Percentiles rank a stretch among this genome's conserved stretches.
Evolutionary conservation across 2,329 filamentous ascomycete genomes (phyloP).

Genomic region (Botrytis squamosa): DNA sequence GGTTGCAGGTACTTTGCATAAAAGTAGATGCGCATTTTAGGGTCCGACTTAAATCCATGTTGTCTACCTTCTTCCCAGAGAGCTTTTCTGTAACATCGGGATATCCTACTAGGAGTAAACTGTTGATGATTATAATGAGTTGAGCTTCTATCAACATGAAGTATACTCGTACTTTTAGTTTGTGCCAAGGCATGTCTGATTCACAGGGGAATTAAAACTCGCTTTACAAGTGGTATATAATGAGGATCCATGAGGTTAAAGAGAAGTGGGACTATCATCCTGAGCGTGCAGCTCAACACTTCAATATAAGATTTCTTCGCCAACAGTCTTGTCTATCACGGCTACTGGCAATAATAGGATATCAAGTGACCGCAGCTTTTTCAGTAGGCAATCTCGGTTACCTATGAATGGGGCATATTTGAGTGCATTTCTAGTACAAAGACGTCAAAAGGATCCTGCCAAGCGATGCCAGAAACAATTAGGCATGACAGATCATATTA

Average conservation of each 20-base stretch:
- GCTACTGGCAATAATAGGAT: neutral
- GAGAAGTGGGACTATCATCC: neutral
- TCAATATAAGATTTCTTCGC: neutral
- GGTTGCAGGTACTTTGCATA: neutral
- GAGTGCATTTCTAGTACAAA: neutral
- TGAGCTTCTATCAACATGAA: neutral
- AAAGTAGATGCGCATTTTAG: neutral
- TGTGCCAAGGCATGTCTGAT: neutral
- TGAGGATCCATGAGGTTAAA: neutral
- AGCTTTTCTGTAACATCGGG: neutral
- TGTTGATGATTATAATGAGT: neutral
- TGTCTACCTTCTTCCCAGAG: neutral
- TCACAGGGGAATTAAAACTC: neutral
- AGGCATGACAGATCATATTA: neutral
- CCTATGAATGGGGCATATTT: neutral
- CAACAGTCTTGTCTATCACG: neutral
- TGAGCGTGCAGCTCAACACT: neutral
- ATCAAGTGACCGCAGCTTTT: neutral
- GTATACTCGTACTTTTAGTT: fast-evolving
- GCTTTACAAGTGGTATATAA: neutral
- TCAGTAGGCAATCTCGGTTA: neutral
- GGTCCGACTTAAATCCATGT: neutral
- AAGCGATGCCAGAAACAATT: neutral
- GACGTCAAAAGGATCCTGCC: neutral
- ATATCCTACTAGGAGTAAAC: neutral